Base-by-base conservation (phyloP, 495 filamentous ascomycete genomes). In the Cercophora scortea region DNA sequence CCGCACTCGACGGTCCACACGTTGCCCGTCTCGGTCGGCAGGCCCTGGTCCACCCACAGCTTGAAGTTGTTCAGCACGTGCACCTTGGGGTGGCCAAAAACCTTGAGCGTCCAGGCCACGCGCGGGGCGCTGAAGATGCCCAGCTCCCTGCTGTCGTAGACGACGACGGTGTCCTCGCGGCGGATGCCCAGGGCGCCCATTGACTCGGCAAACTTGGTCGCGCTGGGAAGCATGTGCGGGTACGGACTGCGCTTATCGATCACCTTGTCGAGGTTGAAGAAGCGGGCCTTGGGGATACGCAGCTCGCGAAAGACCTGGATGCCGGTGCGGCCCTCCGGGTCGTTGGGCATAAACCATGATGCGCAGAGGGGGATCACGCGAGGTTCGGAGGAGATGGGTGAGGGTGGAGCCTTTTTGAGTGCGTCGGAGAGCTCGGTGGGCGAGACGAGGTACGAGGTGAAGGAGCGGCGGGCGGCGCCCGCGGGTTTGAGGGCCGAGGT, bases 261-360 rank as follows among this genome's bases (percentile, higher is more conserved):
- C 60, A 96, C 78, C 33, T 77, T 86, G 69, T 98, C 94, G 18
- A 98, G 76, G 68, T 97, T 89, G 66, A 98, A 98, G 80, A 97
- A 98, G n/a, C 90, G 84, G 2, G 93, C 83, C 54, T 80, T 79
- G 0, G 92, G 90, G 54, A 98, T 90, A 42, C 87, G 87, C 57
- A 78, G 78, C 59, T 85, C 74, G 52, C 78, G 77, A 76, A 90
- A 97, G 52, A 84, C 82, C 40, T 88, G 72, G 56, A 79, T 73
- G 45, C 94, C 94, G 51, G 77, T 90, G 53, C 90, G 86, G 18
- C 81, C 76, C 19, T 69, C 42, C 12, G 71, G 62, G 53, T 93
- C 90, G 72, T 95, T 96, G 39, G 94, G 93, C 59, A 98, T 79
- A 62, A 96, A 97, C 93, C 93, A 98, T 34, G 89, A 80, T 38